Evolutionary conservation across 1,139 yeast species (phyloP).

Genomic region (Yamadazyma aaseri): DNA sequence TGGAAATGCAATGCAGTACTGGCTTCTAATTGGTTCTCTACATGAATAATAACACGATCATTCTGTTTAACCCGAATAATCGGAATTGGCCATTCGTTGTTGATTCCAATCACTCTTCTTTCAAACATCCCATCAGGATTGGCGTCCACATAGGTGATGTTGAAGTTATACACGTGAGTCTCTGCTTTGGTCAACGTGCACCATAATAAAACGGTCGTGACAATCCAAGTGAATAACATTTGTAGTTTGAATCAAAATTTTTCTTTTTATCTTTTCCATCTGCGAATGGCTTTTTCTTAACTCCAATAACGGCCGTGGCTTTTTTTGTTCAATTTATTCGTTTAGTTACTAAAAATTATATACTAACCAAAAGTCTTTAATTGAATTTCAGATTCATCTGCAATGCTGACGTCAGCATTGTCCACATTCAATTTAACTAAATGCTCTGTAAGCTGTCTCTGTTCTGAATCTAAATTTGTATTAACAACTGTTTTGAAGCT

Average conservation of each 20-base stretch:
- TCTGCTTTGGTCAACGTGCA: conserved; percentile 31
- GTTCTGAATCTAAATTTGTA: conserved; percentile 31
- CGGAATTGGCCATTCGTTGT: conserved; percentile 86
- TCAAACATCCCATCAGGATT: conserved; percentile 75
- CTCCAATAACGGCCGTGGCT: too few species aligned
- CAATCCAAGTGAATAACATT: conserved; percentile 1
- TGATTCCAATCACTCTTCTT: conserved; percentile 74
- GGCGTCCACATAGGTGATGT: conserved; percentile 66
- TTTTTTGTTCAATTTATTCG: too few species aligned
- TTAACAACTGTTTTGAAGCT: conserved; percentile 55
- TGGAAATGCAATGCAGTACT: conserved; percentile 88
- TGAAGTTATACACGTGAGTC: conserved; percentile 69
- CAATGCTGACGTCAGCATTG: conserved; percentile 6
- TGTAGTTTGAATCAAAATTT: too few species aligned
- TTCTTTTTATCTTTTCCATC: conserved; percentile 9
- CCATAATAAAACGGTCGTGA: conserved; percentile 32
- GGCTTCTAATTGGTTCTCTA: conserved; percentile 67
- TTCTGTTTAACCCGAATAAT: conserved; percentile 66
- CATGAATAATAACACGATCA: conserved; percentile 68
- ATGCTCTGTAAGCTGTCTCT: conserved; percentile 39
- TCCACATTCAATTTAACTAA: conserved; percentile 30
- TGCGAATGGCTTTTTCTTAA: too few species aligned
- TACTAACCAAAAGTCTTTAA: conserved; percentile 36
- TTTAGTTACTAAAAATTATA: not conserved
- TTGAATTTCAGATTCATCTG: conserved; percentile 28